These are phyloP conservation scores for Psilocybe cubensis DNA, from an alignment of 768 basidiomycete species.

Conservation along the genomic window DNA sequence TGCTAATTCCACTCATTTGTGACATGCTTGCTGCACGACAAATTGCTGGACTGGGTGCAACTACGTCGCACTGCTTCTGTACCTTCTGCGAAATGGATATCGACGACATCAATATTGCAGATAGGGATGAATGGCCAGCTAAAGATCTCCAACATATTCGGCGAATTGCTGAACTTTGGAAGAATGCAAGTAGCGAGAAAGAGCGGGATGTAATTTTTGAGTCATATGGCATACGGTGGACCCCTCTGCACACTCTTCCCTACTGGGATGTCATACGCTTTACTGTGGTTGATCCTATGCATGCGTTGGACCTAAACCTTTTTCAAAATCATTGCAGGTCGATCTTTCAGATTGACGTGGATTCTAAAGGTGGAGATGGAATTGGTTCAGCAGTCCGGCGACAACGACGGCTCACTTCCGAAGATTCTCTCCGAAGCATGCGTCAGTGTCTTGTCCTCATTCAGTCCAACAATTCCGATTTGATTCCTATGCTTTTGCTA, in stretches of 20 bases:
- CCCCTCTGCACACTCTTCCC: constrained; percentile 24
- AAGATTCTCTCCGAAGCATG: constrained; percentile 12
- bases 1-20: constrained; percentile 35
- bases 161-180: constrained; percentile 18
- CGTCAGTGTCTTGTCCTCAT: constrained; percentile 15
- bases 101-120: constrained; percentile 24
- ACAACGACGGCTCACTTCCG: not conserved
- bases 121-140: constrained; percentile 16
- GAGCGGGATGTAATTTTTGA: constrained; percentile 20
- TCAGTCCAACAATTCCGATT: not conserved
- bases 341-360: constrained; percentile 26
- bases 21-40: constrained; percentile 35
- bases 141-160: constrained; percentile 14
- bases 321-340: constrained; percentile 16
- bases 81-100: constrained; percentile 22
- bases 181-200: constrained; percentile 14
- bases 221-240: constrained; percentile 30
- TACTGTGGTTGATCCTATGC: constrained; percentile 20
- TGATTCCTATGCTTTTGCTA: constrained; percentile 15
- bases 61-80: constrained; percentile 22
- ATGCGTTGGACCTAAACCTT: constrained; percentile 18
- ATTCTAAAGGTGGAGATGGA: constrained; percentile 22
- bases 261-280: constrained; percentile 17
- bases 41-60: constrained; percentile 24
- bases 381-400: not conserved